Percentiles rank a stretch among this genome's conserved stretches.
These are phyloP conservation scores for Populus alba DNA, from an alignment of 345 rosid genomes.

Conservation along the genomic window DNA sequence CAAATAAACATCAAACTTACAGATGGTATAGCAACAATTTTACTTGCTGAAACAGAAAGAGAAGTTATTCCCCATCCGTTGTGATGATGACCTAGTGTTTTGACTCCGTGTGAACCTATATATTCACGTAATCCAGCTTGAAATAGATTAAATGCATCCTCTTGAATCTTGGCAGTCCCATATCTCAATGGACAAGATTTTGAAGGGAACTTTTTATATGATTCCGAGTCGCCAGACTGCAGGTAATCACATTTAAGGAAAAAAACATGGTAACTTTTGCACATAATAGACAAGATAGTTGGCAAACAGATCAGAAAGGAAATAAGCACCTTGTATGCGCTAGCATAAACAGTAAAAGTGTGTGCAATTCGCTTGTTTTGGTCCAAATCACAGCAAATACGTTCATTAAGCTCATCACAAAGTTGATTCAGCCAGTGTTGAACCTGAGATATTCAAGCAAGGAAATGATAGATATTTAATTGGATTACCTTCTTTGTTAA, in stretches of 20 bases:
- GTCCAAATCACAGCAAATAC: conserved; percentile 72
- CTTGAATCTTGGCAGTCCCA: conserved; percentile 77
- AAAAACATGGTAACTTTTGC: conserved; percentile 3
- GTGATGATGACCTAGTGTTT: conserved; percentile 45
- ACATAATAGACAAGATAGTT: not conserved
- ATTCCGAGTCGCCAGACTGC: conserved; percentile 67
- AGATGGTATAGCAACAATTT: conserved; percentile 64
- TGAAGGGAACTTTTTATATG: conserved; percentile 77
- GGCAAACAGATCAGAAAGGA: conserved; percentile 1
- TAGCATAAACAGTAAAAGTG: conserved; percentile 74
- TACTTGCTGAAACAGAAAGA: conserved; percentile 88
- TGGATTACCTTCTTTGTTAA: not conserved
- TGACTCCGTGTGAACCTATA: conserved; percentile 46
- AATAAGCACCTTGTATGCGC: conserved; percentile 55
- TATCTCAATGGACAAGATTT: conserved; percentile 88
- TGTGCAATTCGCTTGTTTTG: conserved; percentile 75
- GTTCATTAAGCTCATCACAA: conserved; percentile 78
- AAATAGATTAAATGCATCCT: conserved; percentile 76
- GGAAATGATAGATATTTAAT: not conserved
- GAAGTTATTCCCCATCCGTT: conserved; percentile 75
- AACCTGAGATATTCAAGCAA: conserved; percentile 44
- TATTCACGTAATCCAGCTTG: conserved; percentile 87
- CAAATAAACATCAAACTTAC: conserved; percentile 49
- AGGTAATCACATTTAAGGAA: conserved; percentile 24
- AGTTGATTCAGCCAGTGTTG: conserved; percentile 92